These are phyloP conservation scores for Monilinia fructicola DNA, from an alignment of 2,329 filamentous ascomycete genomes.

Conservation along the genomic window DNA sequence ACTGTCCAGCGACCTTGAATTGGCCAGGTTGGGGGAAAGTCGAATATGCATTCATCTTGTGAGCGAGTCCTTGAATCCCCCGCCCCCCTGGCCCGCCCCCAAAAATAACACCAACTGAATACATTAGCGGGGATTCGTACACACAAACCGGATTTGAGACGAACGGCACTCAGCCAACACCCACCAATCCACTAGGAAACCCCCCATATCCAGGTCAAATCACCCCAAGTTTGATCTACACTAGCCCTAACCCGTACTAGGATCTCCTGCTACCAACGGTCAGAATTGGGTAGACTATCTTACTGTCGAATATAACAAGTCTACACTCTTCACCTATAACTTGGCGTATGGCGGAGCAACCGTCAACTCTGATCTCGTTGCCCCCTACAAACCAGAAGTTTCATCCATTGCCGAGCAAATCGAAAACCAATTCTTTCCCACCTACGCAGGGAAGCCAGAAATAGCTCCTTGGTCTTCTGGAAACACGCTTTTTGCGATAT, in stretches of 20 bases:
- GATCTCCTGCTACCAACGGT: conserved; percentile 46
- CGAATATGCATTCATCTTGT: conserved; percentile 48
- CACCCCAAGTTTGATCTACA: background rate
- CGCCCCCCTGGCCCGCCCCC: too few species aligned
- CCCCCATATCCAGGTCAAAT: conserved; percentile 42
- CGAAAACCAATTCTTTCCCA: conserved; percentile 45
- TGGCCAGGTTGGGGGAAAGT: conserved; percentile 44
- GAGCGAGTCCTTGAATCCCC: conserved; percentile 29
- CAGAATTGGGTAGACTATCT: conserved; percentile 58
- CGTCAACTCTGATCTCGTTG: conserved; percentile 43
- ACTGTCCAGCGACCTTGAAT: conserved; percentile 34
- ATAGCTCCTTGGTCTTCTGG: conserved; percentile 30
- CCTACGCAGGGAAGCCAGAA: conserved; percentile 41
- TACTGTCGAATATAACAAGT: conserved; percentile 47
- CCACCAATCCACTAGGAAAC: conserved; percentile 44
- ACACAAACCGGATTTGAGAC: conserved; percentile 43
- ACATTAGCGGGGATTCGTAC: conserved; percentile 45
- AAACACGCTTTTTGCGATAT: conserved; percentile 39
- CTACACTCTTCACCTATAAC: conserved; percentile 51
- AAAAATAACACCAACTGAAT: conserved; percentile 3
- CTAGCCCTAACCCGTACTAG: background rate
- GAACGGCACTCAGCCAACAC: conserved; percentile 40
- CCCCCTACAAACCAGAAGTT: conserved; percentile 42
- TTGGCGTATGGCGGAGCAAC: conserved; percentile 50
- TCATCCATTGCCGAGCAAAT: conserved; percentile 44